Base-by-base conservation (phyloP, 2,329 filamentous ascomycete species). In the Phaeosphaeriaceae sp. region DNA sequence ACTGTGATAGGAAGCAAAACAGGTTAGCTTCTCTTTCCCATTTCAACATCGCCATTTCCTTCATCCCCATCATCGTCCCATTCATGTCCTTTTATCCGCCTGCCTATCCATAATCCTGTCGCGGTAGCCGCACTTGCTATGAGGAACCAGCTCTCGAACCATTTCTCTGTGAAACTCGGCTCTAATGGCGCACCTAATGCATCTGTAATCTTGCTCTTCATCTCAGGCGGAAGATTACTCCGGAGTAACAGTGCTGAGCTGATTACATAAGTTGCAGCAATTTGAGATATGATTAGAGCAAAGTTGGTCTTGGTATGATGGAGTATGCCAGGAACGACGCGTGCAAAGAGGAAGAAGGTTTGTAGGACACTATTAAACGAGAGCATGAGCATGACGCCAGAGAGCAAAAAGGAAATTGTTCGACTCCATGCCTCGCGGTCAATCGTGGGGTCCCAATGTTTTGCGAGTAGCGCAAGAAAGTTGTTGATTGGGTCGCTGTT, bases 131-230 rank as follows among this genome's bases (percentile, higher is more conserved):
- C 76, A 54, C 86, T 88, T 4, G 87, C 87, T 2, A 86, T 68
- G 47, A 96, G 72, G 70, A 95, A 96, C 87, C 90, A 93, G 6
- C 85, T 86, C 71, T 96, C 91, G 61, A 96, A 96, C 91, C 91
- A 96, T 23, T 83, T 80, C 64, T 95, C 86, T 4, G 90, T 87
- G 63, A 90, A 90, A 0, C 79, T 78, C 6, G 84, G 84, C 63
- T 90, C 87, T 7, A 95, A 78, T 13, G 90, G 88, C 16, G 88
- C 89, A 35, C 89, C 86, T 23, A 96, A 75, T 1, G 89, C 89
- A 57, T 92, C 88, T 2, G 85, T 86, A 3, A 95, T 89, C 1
- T 88, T 88, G 41, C 84, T 86, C 50, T 90, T 86, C 67, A 93
- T 87, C 68, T 92, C 88, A 30, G 79, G 80, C 0, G 91, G 91